Conservation (phyloP, 2,329 filamentous ascomycete genomes). For the Colletotrichum sp. region DNA sequence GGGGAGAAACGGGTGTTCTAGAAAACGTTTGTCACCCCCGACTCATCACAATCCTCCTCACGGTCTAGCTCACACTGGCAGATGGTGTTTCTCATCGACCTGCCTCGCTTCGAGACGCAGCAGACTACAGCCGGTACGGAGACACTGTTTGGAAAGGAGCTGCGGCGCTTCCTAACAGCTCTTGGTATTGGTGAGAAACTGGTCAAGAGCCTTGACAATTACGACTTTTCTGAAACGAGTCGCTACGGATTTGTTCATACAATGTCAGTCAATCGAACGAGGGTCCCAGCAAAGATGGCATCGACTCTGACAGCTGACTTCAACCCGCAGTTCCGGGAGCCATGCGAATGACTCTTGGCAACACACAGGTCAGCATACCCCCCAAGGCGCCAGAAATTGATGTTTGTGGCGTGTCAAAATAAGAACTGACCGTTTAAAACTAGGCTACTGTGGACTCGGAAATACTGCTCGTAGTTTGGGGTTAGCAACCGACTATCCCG, state of each 20-base stretch:
- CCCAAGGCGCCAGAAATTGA: conserved; percentile 7
- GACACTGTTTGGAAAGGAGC: conserved; percentile 67
- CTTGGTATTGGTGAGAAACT: conserved; percentile 70
- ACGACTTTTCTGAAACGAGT: conserved; percentile 79
- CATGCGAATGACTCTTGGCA: conserved; percentile 53
- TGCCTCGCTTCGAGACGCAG: conserved; percentile 64
- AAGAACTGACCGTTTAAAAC: conserved; percentile 22
- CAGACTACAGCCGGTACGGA: conserved; percentile 37
- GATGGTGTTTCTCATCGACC: conserved; percentile 90
- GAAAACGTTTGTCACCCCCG: conserved; percentile 69
- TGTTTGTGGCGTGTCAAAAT: background rate
- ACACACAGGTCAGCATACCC: conserved; percentile 39
- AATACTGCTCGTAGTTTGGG: conserved; percentile 69
- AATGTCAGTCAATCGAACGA: conserved; percentile 59
- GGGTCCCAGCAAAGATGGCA: background rate
- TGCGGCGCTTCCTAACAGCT: conserved; percentile 73
- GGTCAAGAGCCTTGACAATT: conserved; percentile 71
- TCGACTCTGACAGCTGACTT: conserved; percentile 25
- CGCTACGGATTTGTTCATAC: conserved; percentile 83
- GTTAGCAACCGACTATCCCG: conserved; percentile 54
- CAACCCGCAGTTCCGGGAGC: conserved; percentile 54
- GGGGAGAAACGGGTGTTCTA: conserved; percentile 84
- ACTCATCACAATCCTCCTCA: background rate
- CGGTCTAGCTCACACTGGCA: conserved; percentile 34
- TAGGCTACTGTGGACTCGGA: conserved; percentile 78